phyloP scores from a whole-genome alignment of 176 grass and related monocot genomes.

The Ensete ventricosum region DNA sequence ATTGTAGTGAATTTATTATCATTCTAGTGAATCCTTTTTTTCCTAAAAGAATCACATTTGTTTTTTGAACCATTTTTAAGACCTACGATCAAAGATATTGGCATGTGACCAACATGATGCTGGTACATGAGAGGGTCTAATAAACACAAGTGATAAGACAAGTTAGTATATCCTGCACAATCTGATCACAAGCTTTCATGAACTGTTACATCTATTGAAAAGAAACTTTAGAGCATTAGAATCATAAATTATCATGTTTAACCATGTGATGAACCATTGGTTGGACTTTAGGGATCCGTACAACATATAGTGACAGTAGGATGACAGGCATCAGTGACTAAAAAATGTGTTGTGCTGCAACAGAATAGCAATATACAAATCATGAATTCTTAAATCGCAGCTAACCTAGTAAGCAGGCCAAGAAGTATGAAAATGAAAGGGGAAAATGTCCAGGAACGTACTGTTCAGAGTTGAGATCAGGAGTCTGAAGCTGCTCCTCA shows the following conservation, averaged over 20 bases:
- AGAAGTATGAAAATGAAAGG: not conserved
- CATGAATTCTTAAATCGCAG: not conserved
- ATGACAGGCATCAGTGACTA: no score
- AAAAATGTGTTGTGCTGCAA: not conserved
- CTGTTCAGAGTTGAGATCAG: constrained; percentile 38
- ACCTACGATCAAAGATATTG: not conserved
- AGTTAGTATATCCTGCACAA: not conserved
- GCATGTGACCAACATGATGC: not conserved
- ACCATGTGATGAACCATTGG: not conserved
- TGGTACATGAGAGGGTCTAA: not conserved
- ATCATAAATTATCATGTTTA: not conserved
- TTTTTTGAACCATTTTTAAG: not conserved
- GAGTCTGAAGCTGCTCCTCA: constrained; percentile 46
- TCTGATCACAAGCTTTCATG: not conserved
- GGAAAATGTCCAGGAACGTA: constrained; percentile 29
- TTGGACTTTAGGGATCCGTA: no score
- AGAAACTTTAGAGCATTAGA: not conserved
- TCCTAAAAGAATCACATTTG: not conserved
- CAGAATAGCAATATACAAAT: not conserved
- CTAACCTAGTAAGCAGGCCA: no score
- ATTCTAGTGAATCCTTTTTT: not conserved
- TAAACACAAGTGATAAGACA: not conserved
- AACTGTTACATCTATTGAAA: not conserved
- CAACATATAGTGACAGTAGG: no score
- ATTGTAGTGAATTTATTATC: not conserved